Evolutionary conservation across 2,329 filamentous ascomycete genomes (phyloP), one percentile per base, ranked within the genome.

Genomic region (Aspergillus carbonarius): DNA sequence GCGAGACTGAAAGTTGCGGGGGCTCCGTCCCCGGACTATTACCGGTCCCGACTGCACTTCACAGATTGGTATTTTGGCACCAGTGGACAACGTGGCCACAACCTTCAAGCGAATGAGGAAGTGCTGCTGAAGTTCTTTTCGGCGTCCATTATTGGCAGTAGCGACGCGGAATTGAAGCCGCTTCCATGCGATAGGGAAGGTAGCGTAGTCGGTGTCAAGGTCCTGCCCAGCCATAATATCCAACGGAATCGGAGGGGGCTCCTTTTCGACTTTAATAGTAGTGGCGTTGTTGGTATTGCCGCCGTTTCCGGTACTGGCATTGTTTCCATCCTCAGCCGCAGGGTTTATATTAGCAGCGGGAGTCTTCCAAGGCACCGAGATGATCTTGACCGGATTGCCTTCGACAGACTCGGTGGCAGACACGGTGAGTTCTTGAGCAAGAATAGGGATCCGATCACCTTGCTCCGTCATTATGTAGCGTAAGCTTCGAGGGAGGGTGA

Each of bases 341-440:
- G 79, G 79, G 61, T 88, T 85, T 61, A 77, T 82, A 59, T 87
- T 81, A 63, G 90, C 91, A 27, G 90, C 91, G 1, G 92, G 93
- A 1, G 93, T 97, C 80, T 98, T 98, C 93, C 93, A 98, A 1
- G 93, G 93, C 60, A 98, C 96, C 7, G 95, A 95, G 63, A 98
- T 97, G 62, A 98, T 88, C 68, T 96, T 93, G 44, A 97, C 92
- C 0, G 90, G 80, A 67, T 96, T 93, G 34, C 92, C 91, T 73
- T 98, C 93, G 15, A 96, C 92, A 1, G 93, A 97, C 74, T 98
- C 93, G 50, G 92, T 96, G 8, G 93, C 93, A 5, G 92, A 96
- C 48, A 98, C 91, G 55, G 89, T 88, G 54, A 97, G 86, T 73
- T 98, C 93, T 74, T 93, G 90, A 63, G 83, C 89, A 63, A 86